Percentiles rank a stretch among this genome's conserved stretches.
phyloP scores from a whole-genome alignment of 306 rosid species.

The Lathyrus aphaca region DNA sequence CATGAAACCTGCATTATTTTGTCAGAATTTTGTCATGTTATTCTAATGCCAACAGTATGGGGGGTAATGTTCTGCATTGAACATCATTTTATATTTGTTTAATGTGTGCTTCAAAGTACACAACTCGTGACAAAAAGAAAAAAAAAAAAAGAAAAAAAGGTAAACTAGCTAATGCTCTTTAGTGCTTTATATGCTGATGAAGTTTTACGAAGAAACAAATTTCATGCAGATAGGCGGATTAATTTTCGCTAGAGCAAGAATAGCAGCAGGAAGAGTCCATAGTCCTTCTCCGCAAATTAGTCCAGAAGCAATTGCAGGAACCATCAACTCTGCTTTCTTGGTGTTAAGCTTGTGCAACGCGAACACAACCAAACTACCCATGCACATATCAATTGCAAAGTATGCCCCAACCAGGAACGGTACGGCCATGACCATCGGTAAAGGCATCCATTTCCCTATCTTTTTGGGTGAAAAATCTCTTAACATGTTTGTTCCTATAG shows the following conservation, averaged over 20 bases:
- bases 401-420: slow-evolving; percentile 93
- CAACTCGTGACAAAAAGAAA: slow-evolving; percentile 14
- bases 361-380: slow-evolving; percentile 71
- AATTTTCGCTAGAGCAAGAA: slow-evolving; percentile 85
- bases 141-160: neutral
- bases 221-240: slow-evolving; percentile 95
- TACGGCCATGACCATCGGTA: slow-evolving; percentile 93
- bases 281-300: slow-evolving; percentile 94
- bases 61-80: slow-evolving; percentile 9
- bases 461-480: slow-evolving; percentile 51
- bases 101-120: slow-evolving; percentile 11
- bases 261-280: slow-evolving; percentile 89
- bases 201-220: slow-evolving; percentile 61
- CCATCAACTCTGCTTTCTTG: slow-evolving; percentile 65
- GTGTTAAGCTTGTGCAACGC: slow-evolving; percentile 58
- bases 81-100: slow-evolving; percentile 24
- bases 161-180: slow-evolving; percentile 26
- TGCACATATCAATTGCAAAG: slow-evolving; percentile 84
- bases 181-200: slow-evolving; percentile 15
- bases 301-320: slow-evolving; percentile 90
- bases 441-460: slow-evolving; percentile 87
- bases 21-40: slow-evolving; percentile 21
- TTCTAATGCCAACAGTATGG: slow-evolving; percentile 26
- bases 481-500: slow-evolving; percentile 41
- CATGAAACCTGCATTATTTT: slow-evolving; percentile 25